Percentiles rank a stretch among this genome's conserved stretches.
phyloP scores from a whole-genome alignment of 768 basidiomycete species.

The Boletus sensibilis region DNA sequence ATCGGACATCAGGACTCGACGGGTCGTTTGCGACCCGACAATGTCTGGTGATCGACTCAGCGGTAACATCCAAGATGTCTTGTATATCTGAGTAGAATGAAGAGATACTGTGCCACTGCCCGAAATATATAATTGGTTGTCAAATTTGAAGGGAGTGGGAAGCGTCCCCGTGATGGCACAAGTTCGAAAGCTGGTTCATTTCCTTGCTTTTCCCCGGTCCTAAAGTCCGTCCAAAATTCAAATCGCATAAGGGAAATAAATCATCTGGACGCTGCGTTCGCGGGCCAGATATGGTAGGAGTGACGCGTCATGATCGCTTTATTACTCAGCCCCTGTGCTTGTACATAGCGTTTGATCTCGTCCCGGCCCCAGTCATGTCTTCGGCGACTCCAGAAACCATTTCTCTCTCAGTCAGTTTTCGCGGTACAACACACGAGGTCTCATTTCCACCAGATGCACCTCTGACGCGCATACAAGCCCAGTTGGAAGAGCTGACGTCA shows the following conservation, averaged over 20 bases:
- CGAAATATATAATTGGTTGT: too few relatives aligned
- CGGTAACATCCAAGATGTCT: conserved; percentile 9
- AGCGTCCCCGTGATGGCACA: too few relatives aligned
- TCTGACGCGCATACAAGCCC: conserved; percentile 48
- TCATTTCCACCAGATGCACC: conserved; percentile 50
- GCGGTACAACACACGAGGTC: conserved; percentile 49
- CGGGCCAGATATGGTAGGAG: not conserved
- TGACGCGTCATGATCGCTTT: conserved; percentile 2
- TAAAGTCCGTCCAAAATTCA: too few relatives aligned
- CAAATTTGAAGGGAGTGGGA: too few relatives aligned
- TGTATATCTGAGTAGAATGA: not conserved
- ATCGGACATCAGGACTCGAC: not conserved
- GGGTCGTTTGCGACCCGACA: conserved; percentile 15
- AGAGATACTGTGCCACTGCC: too few relatives aligned
- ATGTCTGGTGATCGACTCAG: conserved; percentile 12
- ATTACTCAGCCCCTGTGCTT: conserved; percentile 15
- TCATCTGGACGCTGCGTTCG: too few relatives aligned
- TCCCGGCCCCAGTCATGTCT: conserved; percentile 14
- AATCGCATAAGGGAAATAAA: too few relatives aligned
- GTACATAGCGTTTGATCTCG: not conserved
- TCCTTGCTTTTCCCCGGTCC: too few relatives aligned
- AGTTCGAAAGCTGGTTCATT: too few relatives aligned
- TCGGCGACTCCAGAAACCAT: conserved; percentile 8
- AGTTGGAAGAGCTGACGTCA: conserved; percentile 60
- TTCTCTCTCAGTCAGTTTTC: conserved; percentile 39